Evolutionary conservation across 129 eudicot genomes (phyloP), one percentile per base, ranked within the genome.

Genomic region (Saposhnikovia divaricata): DNA sequence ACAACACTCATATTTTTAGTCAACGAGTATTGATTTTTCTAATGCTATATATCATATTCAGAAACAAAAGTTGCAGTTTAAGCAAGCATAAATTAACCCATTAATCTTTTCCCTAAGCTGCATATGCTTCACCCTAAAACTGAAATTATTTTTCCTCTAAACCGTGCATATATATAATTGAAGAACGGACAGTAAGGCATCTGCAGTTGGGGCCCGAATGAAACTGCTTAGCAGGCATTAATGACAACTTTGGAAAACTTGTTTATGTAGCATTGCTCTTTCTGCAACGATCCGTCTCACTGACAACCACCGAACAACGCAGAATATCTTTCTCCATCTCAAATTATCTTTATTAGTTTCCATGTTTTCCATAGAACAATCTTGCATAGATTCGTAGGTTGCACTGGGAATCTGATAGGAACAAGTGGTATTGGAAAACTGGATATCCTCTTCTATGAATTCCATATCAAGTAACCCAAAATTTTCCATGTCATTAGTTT

Each of bases 261-360:
- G n/a, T n/a, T n/a, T n/a, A n/a, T n/a, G n/a, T n/a, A n/a, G 14
- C 83, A 80, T 84, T 80, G 83, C 25, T 28, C 44, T 84, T 38
- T 75, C 80, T 4, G 68, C 78, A 70, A 69, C 82, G 3, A 59
- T 84, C 68, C 85, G 82, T 48, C 75, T 69, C 37, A 82, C 57
- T 0, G 87, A 82, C n/a, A 85, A 63, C 90, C 93, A 86, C 63
- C 80, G 87, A 27, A 85, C 19, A 31, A 89, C 96, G 38, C 85
- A 79, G 9, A 77, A 86, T 74, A 91, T 65, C 59, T 89, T 78
- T 59, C 76, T 91, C 96, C 96, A 91, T 82, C 93, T 81, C 84
- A 81, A 80, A 18, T 87, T 87, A 81, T 88, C 91, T 79, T 86
- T 90, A 69, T 75, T 85, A 43, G 78, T 66, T 57, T 88, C 80